Base-by-base conservation (phyloP, 169 alveolate species). In the Plasmodium relictum region DNA sequence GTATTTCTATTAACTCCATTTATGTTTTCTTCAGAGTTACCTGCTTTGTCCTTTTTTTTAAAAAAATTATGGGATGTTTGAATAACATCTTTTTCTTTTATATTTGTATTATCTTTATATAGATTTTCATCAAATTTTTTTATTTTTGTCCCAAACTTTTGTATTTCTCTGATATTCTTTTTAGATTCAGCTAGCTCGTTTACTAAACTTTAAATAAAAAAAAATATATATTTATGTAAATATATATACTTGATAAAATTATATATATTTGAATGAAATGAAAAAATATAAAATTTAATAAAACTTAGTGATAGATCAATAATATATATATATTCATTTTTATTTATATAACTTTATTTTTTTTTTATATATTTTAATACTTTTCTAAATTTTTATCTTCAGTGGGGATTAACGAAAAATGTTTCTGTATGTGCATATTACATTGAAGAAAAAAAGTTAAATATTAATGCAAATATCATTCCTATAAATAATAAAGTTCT, bases 341-440 rank as follows among this genome's bases (percentile, higher is more conserved):
- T 9, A 42, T n/a, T 22, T 7, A 45, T 69, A 22, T 22, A 16
- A 56, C 2, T 14, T 56, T 56, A 6, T 6, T 18, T 14, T 18
- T 14, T 48, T 9, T 4, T 48, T 0, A 31, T 58, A 45, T 39
- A 16, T 63, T 76, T 22, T 54, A 41, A 12, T 76, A 76, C 89
- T 63, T 37, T 76, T 76, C 89, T 56, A 76, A 61, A 54, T 63
- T 76, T 31, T 76, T 76, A 68, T 76, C 76, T 76, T 76, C 70
- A 54, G 58, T 56, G 26, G 89, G 89, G 44, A 44, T 61, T 39
- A 76, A 37, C 52, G 74, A 45, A 76, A 76, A 76, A 58, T 22
- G 63, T 63, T 76, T 76, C 89, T 52, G 89, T 42, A 62, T 45
- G 89, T 45, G 76, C 89, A 76, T 76, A 58, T 76, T 76, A 76